These are phyloP conservation scores for Pleurotus platypus DNA, from an alignment of 768 basidiomycete genomes.

Conservation along the genomic window DNA sequence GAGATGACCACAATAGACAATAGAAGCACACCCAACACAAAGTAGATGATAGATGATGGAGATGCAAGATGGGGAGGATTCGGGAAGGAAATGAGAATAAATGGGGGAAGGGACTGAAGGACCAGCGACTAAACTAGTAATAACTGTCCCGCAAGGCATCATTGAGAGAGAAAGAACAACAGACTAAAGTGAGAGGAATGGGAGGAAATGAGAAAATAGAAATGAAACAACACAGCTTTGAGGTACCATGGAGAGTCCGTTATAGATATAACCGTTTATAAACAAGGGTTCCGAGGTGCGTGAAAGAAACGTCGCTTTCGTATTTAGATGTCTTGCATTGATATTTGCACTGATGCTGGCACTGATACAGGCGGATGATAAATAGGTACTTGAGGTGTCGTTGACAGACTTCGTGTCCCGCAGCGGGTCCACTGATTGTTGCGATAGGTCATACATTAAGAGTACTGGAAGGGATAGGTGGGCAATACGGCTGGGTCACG, in stretches of 20 bases:
- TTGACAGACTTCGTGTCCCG: background rate
- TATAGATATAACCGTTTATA: background rate
- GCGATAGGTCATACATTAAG: background rate
- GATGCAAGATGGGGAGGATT: too few relatives aligned
- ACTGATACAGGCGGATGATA: conserved; percentile 1
- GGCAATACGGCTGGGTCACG: background rate
- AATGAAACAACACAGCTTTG: background rate
- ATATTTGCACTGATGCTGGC: background rate
- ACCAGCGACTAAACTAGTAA: too few relatives aligned
- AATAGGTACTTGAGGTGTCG: background rate
- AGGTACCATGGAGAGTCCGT: background rate
- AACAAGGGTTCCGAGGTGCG: conserved; percentile 2
- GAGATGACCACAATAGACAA: too few relatives aligned
- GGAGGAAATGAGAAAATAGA: background rate
- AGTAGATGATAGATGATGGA: too few relatives aligned
- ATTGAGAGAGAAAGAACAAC: background rate
- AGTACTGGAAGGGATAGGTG: background rate
- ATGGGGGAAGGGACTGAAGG: too few relatives aligned
- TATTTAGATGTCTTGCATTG: background rate
- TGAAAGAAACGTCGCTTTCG: conserved; percentile 6
- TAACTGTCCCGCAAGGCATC: too few relatives aligned
- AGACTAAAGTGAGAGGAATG: background rate
- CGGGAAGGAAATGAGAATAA: too few relatives aligned
- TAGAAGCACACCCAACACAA: too few relatives aligned
- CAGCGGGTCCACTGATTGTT: background rate